These are phyloP conservation scores for Sordariomycetes sp. DNA, from an alignment of 2,329 filamentous ascomycete species.

Conservation along the genomic window DNA sequence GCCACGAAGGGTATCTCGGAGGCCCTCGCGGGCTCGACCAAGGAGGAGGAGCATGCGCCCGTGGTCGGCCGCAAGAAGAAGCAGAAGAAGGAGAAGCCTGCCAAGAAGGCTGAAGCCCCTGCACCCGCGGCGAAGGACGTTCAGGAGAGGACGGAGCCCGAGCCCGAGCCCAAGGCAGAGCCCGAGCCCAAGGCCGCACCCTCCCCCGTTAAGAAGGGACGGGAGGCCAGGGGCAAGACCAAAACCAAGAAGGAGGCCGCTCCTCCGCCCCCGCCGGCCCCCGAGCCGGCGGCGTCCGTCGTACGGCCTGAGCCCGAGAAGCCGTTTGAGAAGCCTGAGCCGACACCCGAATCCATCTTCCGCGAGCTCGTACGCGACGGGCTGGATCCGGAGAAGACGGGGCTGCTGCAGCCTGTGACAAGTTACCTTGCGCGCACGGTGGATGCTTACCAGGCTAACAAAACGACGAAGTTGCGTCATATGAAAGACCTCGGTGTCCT, in stretches of 20 bases:
- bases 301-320: constrained; percentile 6
- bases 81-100: constrained; percentile 58
- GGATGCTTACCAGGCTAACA: constrained; percentile 1
- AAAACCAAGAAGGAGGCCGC: constrained; percentile 13
- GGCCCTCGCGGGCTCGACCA: constrained; percentile 33
- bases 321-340: constrained; percentile 13
- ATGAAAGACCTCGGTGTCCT: not conserved
- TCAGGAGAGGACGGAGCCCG: constrained; percentile 8
- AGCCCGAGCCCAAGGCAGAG: constrained; percentile 6
- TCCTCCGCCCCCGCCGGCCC: constrained; percentile 4
- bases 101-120: constrained; percentile 1
- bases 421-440: constrained; percentile 6
- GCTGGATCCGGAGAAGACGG: constrained; percentile 17
- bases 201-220: not conserved
- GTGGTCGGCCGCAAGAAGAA: constrained; percentile 76
- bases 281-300: not conserved
- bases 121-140: constrained; percentile 29
- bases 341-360: constrained; percentile 20
- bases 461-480: not conserved
- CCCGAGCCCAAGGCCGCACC: not conserved
- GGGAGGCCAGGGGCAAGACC: constrained; percentile 13
- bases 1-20: constrained; percentile 50
- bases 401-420: constrained; percentile 21
- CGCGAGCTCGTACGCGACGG: constrained; percentile 17
- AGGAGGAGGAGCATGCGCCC: constrained; percentile 52